Percentiles rank a stretch among this genome's conserved stretches.
These are phyloP conservation scores for Psilocybe tampanensis DNA, from an alignment of 768 basidiomycete genomes.

Conservation along the genomic window DNA sequence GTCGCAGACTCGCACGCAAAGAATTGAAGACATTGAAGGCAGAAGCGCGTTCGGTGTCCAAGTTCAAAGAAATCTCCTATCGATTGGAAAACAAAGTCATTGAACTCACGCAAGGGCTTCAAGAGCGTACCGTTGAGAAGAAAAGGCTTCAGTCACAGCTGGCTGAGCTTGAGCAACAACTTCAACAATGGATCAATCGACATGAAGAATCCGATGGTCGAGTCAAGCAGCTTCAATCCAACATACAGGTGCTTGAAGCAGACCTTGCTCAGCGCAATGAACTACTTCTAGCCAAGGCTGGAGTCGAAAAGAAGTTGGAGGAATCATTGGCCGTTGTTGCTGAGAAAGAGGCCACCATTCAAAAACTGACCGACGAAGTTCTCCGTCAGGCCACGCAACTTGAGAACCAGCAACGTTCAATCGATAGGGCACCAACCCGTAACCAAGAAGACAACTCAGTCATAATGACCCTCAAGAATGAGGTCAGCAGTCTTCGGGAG, in stretches of 20 bases:
- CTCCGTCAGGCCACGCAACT: conserved; percentile 72
- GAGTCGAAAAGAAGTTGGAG: conserved; percentile 79
- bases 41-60: conserved; percentile 95
- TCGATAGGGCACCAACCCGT: conserved; percentile 64
- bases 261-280: conserved; percentile 75
- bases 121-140: conserved; percentile 89
- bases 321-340: conserved; percentile 71
- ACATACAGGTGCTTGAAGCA: conserved; percentile 69
- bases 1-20: conserved; percentile 84
- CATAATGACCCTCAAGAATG: conserved; percentile 86
- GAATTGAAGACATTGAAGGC: conserved; percentile 82
- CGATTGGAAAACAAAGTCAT: conserved; percentile 98
- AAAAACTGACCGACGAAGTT: conserved; percentile 79
- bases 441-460: conserved; percentile 85
- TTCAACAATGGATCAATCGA: conserved; percentile 81
- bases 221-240: conserved; percentile 69
- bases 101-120: conserved; percentile 93
- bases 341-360: conserved; percentile 86
- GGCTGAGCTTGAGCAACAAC: conserved; percentile 78
- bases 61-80: conserved; percentile 99
- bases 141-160: conserved; percentile 82
- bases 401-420: conserved; percentile 72
- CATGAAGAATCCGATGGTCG: conserved; percentile 86
- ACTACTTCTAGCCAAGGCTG: conserved; percentile 72
- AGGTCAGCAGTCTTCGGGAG: conserved; percentile 90